Percentiles rank a stretch among this genome's conserved stretches.
Conservation (phyloP, 2,329 filamentous ascomycete genomes). For the Cercospora sesami region DNA sequence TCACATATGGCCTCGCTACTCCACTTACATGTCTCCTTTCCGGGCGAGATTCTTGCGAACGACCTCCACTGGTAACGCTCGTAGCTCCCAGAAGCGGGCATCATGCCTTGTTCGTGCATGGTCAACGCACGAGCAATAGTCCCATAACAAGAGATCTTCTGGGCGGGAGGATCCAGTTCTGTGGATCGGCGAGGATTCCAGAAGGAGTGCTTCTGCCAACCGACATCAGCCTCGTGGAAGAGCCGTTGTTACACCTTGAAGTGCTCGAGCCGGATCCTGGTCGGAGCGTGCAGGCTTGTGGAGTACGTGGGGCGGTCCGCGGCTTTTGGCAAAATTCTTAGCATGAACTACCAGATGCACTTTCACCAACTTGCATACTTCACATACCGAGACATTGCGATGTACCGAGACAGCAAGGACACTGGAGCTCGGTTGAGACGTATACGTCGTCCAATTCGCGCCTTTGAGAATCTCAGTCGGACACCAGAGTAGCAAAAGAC, state of each 20-base stretch:
- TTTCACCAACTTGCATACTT: neutral
- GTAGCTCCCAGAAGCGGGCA: conserved; percentile 9
- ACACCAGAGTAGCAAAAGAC: neutral
- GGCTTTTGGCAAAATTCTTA: conserved; percentile 13
- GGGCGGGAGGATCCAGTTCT: neutral
- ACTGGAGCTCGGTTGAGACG: neutral
- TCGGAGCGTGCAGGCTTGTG: conserved; percentile 10
- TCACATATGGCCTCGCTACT: conserved; percentile 4
- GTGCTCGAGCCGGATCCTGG: conserved; percentile 3
- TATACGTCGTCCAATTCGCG: neutral
- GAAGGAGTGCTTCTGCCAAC: conserved; percentile 16
- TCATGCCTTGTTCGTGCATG: conserved; percentile 2
- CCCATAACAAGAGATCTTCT: neutral
- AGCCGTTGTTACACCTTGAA: conserved; percentile 8
- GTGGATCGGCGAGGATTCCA: conserved; percentile 15
- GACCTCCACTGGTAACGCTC: conserved; percentile 8
- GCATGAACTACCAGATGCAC: neutral
- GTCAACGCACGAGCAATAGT: neutral
- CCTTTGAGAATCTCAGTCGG: neutral
- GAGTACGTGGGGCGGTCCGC: conserved; percentile 7
- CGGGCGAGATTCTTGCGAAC: neutral
- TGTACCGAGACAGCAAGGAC: neutral
- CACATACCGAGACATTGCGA: neutral
- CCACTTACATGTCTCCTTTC: conserved; percentile 4
- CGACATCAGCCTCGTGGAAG: conserved; percentile 9